Evolutionary conservation across 1,284 basidiomycete genomes (phyloP), one percentile per base, ranked within the genome.

Genomic region (Ganoderma lingzhi): DNA sequence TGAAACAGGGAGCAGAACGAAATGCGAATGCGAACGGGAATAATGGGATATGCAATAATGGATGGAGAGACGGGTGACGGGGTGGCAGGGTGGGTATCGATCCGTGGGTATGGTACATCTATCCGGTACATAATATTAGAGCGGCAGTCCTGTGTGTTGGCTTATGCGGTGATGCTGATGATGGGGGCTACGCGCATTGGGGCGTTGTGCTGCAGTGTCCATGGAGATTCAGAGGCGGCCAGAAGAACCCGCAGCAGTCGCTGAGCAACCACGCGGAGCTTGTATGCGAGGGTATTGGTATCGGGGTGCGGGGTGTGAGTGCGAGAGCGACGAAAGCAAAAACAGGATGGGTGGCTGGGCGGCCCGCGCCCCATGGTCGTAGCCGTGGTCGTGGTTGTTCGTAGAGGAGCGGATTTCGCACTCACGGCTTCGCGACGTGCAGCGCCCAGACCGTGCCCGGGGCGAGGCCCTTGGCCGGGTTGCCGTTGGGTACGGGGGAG

Each of bases 381-480:
- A 8, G 17, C 6, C 56, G 56, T 59, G 55, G 32, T 30, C 30
- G 56, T 32, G n/a, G n/a, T 17, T n/a, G 37, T 37, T 35, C 30
- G 37, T 8, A 12, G 32, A 23, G 58, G 8, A 39, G 37, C 59
- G n/a, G 59, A 23, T 51, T 51, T 10, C 35, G 37, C 59, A 59
- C 64, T 72, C 68, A 74, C 41, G 72, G 61, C 63, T 59, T 59
- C 19, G 67, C 68, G 65, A 72, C 64, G 64, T 76, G 73, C 67
- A 76, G 65, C 35, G 66, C 60, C 75, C 75, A 76, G 39, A 76
- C 74, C 41, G 69, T 62, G 55, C 75, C 75, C 28, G 72, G 71
- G 45, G 67, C 73, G 55, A 73, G 71, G 28, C 73, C 71, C 70
- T 72, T 72, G 32, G 73, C 65, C 56, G 70, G 66, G 42, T 72